Percentiles rank a stretch among this genome's conserved stretches.
Evolutionary conservation across 371 early-diverging fungal genomes (phyloP).

Genomic region (Mortierella sp.): DNA sequence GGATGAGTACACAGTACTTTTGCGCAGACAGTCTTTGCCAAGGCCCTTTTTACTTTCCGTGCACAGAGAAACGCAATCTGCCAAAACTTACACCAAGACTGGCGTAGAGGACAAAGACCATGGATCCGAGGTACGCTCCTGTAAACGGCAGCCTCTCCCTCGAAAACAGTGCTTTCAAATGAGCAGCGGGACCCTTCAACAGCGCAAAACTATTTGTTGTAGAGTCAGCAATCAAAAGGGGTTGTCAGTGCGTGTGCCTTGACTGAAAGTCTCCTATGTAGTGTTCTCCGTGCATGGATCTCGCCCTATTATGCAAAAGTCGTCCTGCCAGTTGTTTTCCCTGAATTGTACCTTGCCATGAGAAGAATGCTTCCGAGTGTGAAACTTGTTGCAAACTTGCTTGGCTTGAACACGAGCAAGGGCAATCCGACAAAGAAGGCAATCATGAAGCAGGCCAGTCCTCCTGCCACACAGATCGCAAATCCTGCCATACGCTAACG

Average conservation of each 20-base stretch:
- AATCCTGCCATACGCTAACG: slow-evolving; percentile 52
- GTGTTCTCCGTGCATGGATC: not conserved
- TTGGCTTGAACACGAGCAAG: slow-evolving; percentile 63
- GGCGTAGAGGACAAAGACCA: slow-evolving; percentile 72
- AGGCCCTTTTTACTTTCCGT: not conserved
- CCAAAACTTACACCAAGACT: slow-evolving; percentile 66
- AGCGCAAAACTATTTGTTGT: slow-evolving; percentile 66
- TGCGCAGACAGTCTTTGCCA: not conserved
- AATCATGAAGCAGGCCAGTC: slow-evolving; percentile 51
- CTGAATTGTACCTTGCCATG: slow-evolving; percentile 53
- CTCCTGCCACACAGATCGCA: slow-evolving; percentile 45
- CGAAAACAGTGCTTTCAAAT: slow-evolving; percentile 72
- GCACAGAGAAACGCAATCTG: not conserved
- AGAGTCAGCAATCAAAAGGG: not conserved
- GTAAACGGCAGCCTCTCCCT: slow-evolving; percentile 73
- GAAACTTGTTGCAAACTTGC: slow-evolving; percentile 75
- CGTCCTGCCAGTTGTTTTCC: not conserved
- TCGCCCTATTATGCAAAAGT: not conserved
- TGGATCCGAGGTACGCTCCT: slow-evolving; percentile 69
- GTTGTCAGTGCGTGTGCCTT: not conserved
- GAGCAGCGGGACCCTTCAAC: slow-evolving; percentile 74
- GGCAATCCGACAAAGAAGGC: slow-evolving; percentile 64
- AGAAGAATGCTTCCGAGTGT: slow-evolving; percentile 57
- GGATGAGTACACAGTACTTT: not conserved
- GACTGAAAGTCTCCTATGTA: not conserved